A percentile compares a stretch with the other conserved stretches of the same genome.
phyloP scores from a whole-genome alignment of 2,329 filamentous ascomycete genomes.

The Aspergillus sp. region DNA sequence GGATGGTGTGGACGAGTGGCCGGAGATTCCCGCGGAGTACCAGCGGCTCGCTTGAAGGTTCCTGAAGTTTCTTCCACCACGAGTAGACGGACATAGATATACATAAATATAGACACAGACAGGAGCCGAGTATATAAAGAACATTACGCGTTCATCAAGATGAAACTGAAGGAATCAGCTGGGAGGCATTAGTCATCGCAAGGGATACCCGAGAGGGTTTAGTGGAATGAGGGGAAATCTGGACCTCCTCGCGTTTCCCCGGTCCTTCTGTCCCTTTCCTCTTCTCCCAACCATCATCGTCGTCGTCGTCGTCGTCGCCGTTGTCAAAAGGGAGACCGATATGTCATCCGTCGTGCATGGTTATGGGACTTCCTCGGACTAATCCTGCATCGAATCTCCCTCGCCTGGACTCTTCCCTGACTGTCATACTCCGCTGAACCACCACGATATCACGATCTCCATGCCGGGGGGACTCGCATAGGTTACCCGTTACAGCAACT shows the following conservation, averaged over 20 bases:
- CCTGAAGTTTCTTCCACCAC: background rate
- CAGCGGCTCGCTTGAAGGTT: background rate
- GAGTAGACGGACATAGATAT: too few species aligned
- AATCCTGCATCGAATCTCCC: background rate
- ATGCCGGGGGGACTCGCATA: slow-evolving; percentile 4
- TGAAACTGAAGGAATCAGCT: background rate
- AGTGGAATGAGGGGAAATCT: background rate
- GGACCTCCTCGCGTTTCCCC: background rate
- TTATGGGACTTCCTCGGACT: background rate
- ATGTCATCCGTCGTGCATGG: background rate
- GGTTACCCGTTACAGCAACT: slow-evolving; percentile 9
- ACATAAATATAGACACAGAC: too few species aligned
- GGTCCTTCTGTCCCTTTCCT: background rate
- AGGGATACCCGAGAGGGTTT: background rate
- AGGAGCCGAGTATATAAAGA: too few species aligned
- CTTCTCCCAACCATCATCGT: background rate
- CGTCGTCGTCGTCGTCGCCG: background rate
- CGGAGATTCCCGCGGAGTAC: slow-evolving; percentile 25
- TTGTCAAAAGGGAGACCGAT: background rate
- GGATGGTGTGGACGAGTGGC: slow-evolving; percentile 39
- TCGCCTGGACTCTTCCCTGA: background rate
- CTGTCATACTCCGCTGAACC: background rate
- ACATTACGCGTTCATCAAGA: too few species aligned
- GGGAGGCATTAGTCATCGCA: background rate
- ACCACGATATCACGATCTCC: background rate